Evolutionary conservation across 2,329 filamentous ascomycete genomes (phyloP), one percentile per base, ranked within the genome.

Genomic region (Penicillium nordicum): DNA sequence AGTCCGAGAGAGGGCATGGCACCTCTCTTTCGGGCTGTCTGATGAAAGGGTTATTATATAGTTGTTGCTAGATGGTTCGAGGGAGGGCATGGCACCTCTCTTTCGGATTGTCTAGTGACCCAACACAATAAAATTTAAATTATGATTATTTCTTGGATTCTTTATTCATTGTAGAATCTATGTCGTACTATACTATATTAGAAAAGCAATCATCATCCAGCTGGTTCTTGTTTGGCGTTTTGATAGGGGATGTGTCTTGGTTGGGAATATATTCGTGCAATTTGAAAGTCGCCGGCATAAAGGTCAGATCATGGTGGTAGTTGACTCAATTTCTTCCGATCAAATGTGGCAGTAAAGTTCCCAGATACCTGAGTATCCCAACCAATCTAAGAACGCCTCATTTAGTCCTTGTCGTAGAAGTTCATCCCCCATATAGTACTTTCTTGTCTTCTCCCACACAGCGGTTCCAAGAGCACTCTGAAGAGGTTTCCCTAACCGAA

Each of bases 351-450:
- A 50, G 50, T 61, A 61, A 12, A 55, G 1, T 14, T 47, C 41
- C 54, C 57, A 61, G 6, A 60, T 51, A 18, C 55, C 59, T 0
- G 59, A 53, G n/a, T 18, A 29, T 29, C 38, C 57, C 25, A 62
- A 37, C 50, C 55, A 60, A 23, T 62, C 57, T 12, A 62, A 42
- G 16, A 62, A 60, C 1, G 38, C 18, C 32, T 62, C 59, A 43
- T 60, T 62, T 9, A 62, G 49, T 8, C 59, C 59, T 32, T 62
- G 57, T 11, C 59, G 55, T 11, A 62, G 18, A 27, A 60, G 52
- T 34, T 62, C 57, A 55, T 62, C 59, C 0, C 59, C 59, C 57
- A 62, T 62, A 5, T 56, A 54, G 30, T 56, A 62, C 4, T 29
- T 46, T 5, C 30, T 47, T 2, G 34, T n/a, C 27, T 49, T 36